Conservation (phyloP, 2,329 filamentous ascomycete species). For the Hypomyces perniciosus region DNA sequence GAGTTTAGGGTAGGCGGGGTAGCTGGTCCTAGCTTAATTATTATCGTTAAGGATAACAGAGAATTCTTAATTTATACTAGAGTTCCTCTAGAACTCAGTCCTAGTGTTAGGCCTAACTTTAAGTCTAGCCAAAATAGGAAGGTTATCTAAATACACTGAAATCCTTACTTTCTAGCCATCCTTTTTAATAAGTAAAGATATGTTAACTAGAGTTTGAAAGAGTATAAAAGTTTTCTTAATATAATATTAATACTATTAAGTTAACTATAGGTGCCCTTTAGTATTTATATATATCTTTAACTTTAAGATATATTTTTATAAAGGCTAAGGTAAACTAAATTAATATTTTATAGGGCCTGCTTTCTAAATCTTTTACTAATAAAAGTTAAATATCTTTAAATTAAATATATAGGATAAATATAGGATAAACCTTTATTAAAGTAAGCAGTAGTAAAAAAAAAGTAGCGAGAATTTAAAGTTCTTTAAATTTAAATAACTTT, state of each 20-base stretch:
- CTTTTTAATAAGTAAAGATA: slow-evolving; percentile 28
- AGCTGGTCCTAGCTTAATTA: no score
- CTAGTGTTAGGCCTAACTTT: no score
- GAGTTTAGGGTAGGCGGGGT: no score
- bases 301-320: slow-evolving; percentile 21
- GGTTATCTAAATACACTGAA: no score
- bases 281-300: slow-evolving; percentile 16
- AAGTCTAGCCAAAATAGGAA: no score
- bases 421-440: slow-evolving; percentile 12
- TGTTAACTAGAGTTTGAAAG: slow-evolving; percentile 30
- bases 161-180: no score
- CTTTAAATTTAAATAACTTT: slow-evolving; percentile 20
- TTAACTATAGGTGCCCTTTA: background rate
- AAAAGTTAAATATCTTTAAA: slow-evolving; percentile 14
- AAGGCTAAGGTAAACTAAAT: slow-evolving; percentile 17
- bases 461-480: slow-evolving; percentile 17
- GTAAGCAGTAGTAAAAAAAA: slow-evolving; percentile 20
- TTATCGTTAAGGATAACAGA: no score
- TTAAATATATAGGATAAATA: slow-evolving; percentile 14
- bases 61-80: no score
- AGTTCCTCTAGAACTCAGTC: no score
- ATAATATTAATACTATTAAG: background rate
- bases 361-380: slow-evolving; percentile 13
- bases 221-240: slow-evolving; percentile 28
- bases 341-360: slow-evolving; percentile 13